Evolutionary conservation across 2,329 filamentous ascomycete genomes (phyloP).

Genomic region (Colletotrichum plurivorum): DNA sequence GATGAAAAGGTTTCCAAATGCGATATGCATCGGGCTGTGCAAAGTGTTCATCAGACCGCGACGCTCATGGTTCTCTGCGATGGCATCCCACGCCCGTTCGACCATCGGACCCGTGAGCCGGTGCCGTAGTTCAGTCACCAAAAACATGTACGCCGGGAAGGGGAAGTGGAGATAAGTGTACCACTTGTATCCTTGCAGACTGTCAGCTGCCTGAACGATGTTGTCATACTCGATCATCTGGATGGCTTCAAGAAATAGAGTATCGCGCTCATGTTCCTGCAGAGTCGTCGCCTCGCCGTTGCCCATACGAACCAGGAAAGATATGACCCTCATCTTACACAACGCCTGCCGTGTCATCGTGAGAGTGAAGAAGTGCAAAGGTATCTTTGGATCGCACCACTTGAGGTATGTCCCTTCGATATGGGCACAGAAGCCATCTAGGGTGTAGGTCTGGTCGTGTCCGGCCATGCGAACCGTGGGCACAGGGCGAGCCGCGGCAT

Average conservation of each 20-base stretch:
- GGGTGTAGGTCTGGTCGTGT: constrained; percentile 63
- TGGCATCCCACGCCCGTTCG: constrained; percentile 71
- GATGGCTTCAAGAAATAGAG: constrained; percentile 67
- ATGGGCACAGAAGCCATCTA: constrained; percentile 68
- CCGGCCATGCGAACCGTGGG: constrained; percentile 63
- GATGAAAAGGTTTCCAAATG: constrained; percentile 70
- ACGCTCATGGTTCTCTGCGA: constrained; percentile 68
- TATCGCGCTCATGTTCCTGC: constrained; percentile 64
- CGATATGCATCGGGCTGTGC: constrained; percentile 69
- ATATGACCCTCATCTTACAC: constrained; percentile 69
- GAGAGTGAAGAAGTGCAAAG: constrained; percentile 71
- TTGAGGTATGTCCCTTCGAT: constrained; percentile 70
- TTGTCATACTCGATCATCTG: constrained; percentile 73
- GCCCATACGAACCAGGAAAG: constrained; percentile 66
- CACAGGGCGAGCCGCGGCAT: constrained; percentile 47
- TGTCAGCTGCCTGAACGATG: constrained; percentile 65
- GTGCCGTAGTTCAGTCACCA: constrained; percentile 68
- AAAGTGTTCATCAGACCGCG: constrained; percentile 64
- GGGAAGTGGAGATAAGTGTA: constrained; percentile 73
- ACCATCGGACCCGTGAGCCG: constrained; percentile 68
- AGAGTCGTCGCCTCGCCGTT: constrained; percentile 55
- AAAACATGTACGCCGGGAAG: constrained; percentile 73
- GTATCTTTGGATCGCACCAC: constrained; percentile 71
- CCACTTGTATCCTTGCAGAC: constrained; percentile 69
- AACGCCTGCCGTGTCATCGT: constrained; percentile 70